These are phyloP conservation scores for Fusarium incarnatum DNA, from an alignment of 2,329 filamentous ascomycete genomes.

Conservation along the genomic window DNA sequence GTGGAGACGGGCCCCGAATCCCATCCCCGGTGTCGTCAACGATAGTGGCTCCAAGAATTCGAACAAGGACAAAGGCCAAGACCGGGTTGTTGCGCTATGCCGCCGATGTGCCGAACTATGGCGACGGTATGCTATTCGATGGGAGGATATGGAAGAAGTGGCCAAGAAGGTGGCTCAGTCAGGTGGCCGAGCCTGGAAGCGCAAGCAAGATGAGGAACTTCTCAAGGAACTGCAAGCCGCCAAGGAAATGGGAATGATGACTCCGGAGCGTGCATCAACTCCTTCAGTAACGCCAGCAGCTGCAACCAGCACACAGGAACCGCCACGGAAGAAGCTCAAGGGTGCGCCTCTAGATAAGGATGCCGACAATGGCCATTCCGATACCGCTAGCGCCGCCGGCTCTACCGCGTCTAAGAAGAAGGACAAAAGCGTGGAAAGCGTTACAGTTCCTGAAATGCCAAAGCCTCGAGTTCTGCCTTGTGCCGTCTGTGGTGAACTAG, in stretches of 20 bases:
- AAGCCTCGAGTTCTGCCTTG: constrained; percentile 84
- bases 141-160: constrained; percentile 93
- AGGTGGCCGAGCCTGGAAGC: constrained; percentile 85
- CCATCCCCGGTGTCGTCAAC: constrained; percentile 75
- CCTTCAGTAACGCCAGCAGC: constrained; percentile 45
- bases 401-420: constrained; percentile 66
- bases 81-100: constrained; percentile 85
- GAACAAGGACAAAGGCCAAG: constrained; percentile 80
- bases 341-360: constrained; percentile 63
- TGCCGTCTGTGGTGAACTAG: constrained; percentile 82
- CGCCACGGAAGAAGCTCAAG: constrained; percentile 75
- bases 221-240: constrained; percentile 76
- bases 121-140: constrained; percentile 95
- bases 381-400: constrained; percentile 57
- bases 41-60: constrained; percentile 68
- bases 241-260: constrained; percentile 66
- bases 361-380: constrained; percentile 59
- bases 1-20: constrained; percentile 90
- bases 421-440: constrained; percentile 65
- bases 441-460: constrained; percentile 79
- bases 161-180: constrained; percentile 85
- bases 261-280: constrained; percentile 58
- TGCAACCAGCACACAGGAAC: constrained; percentile 56
- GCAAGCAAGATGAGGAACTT: constrained; percentile 91
- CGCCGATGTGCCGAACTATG: constrained; percentile 91